These are phyloP conservation scores for Dissophora globulifera DNA, from an alignment of 192 early-diverging fungal species.

Conservation along the genomic window DNA sequence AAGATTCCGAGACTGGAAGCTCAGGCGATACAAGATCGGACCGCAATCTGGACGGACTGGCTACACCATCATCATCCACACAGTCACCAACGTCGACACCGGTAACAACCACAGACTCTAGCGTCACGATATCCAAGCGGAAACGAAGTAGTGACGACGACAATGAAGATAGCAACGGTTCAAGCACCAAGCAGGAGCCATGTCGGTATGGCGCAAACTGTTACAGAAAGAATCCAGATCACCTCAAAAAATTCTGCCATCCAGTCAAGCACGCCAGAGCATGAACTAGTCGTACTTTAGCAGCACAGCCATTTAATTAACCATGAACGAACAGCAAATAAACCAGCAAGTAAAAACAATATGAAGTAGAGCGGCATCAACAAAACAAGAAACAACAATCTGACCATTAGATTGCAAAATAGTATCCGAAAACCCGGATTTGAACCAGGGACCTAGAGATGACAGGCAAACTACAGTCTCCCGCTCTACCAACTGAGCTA, in stretches of 20 bases:
- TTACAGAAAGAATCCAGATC: constrained; percentile 45
- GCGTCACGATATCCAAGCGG: too few relatives aligned
- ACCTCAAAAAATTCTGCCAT: constrained; percentile 39
- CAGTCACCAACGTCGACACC: too few relatives aligned
- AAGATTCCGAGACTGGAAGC: too few relatives aligned
- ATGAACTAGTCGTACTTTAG: not conserved
- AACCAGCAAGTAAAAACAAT: not conserved
- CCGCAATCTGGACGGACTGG: too few relatives aligned
- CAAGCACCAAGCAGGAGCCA: constrained; percentile 2
- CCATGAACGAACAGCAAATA: too few relatives aligned
- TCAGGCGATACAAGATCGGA: too few relatives aligned
- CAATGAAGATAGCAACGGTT: not conserved
- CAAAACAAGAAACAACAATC: not conserved
- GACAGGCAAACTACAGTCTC: constrained; percentile 70
- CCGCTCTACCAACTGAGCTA: constrained; percentile 78
- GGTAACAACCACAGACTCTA: too few relatives aligned
- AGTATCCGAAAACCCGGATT: constrained; percentile 65
- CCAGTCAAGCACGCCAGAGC: constrained; percentile 20
- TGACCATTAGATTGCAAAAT: constrained; percentile 2
- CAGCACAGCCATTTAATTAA: too few relatives aligned
- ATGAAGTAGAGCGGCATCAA: not conserved
- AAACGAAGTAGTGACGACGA: too few relatives aligned
- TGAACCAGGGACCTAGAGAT: constrained; percentile 68
- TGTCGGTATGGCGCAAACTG: constrained; percentile 42
- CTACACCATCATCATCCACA: too few relatives aligned